Evolutionary conservation across 2,329 filamentous ascomycete species (phyloP), one percentile per base, ranked within the genome.

Genomic region (Hypoxylon sp.): DNA sequence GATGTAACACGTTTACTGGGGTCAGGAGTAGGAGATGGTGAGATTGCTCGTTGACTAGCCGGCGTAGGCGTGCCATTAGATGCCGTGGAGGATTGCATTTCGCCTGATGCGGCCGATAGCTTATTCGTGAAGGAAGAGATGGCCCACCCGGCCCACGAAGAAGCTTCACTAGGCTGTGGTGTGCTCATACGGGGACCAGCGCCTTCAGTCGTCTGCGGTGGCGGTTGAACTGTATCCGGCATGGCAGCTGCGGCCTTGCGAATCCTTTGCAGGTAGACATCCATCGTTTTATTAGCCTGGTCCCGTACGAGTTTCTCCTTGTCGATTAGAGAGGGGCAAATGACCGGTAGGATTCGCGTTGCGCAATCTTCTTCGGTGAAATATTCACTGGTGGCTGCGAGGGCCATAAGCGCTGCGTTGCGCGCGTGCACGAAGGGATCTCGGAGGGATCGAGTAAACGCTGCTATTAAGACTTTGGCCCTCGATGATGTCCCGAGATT

Each of bases 81-180:
- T 57, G 32, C 15, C 7, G 32, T 15, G 10, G 27, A 78, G 0
- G 89, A 82, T 76, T 95, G 86, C 70, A 99, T 99, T 63, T 98
- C 92, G 17, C 96, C 96, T 7, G 92, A 92, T 0, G 93, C 94
- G 0, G 92, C 82, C 1, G 93, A 91, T 11, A 98, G 79, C 75
- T 97, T 98, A 80, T 98, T 98, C 1, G 96, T 98, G 78, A 99
- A 99, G 1, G 94, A 98, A 0, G 96, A 98, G 60, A 99, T 98
- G 1, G 96, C 96, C 96, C 96, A 99, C 11, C 96, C 96, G 1
- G 96, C 89, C 96, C 96, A 98, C 3, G 86, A 86, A 21, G 86
- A 84, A 42, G 86, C 88, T 50, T 82, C 80, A 67, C 76, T 79
- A 1, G 87, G 82, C 67, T 93, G 92, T 1, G 93, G 91, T 1